Evolutionary conservation across 1,284 basidiomycete species (phyloP).

Genomic region (Sutorius eximius): DNA sequence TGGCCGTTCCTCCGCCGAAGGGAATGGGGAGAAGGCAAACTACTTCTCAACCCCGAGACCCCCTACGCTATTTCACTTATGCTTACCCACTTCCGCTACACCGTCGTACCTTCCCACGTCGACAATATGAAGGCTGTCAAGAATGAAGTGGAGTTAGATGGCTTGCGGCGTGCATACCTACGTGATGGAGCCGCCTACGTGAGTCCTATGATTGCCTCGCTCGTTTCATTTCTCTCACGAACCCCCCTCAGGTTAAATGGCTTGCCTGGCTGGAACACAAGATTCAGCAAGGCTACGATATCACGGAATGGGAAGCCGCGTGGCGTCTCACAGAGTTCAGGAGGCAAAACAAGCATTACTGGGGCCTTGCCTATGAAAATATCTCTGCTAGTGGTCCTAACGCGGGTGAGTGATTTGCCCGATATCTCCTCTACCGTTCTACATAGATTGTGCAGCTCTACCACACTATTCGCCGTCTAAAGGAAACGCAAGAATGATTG

Average conservation of each 20-base stretch:
- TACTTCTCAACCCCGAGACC: constrained; percentile 69
- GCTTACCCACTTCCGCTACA: constrained; percentile 76
- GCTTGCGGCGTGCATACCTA: constrained; percentile 82
- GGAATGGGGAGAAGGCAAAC: constrained; percentile 75
- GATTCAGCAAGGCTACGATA: constrained; percentile 71
- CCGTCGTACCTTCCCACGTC: constrained; percentile 64
- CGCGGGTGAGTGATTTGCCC: constrained; percentile 49
- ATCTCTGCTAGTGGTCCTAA: constrained; percentile 92
- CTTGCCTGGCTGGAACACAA: constrained; percentile 90
- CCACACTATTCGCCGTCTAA: constrained; percentile 90
- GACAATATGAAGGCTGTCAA: constrained; percentile 86
- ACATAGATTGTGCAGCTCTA: constrained; percentile 50
- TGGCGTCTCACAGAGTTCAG: constrained; percentile 82
- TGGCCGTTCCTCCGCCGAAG: constrained; percentile 75
- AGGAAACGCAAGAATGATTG: constrained; percentile 70
- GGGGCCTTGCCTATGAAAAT: constrained; percentile 91
- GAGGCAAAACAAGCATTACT: constrained; percentile 71
- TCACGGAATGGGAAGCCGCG: constrained; percentile 92
- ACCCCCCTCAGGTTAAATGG: constrained; percentile 57
- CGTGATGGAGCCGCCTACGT: constrained; percentile 93
- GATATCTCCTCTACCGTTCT: constrained; percentile 3
- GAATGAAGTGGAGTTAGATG: constrained; percentile 83
- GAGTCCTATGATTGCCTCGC: constrained; percentile 32
- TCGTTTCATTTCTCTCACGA: constrained; percentile 15
- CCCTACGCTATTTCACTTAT: constrained; percentile 80